These are phyloP conservation scores for Alternaria viburni DNA, from an alignment of 2,329 filamentous ascomycete genomes.

Conservation along the genomic window DNA sequence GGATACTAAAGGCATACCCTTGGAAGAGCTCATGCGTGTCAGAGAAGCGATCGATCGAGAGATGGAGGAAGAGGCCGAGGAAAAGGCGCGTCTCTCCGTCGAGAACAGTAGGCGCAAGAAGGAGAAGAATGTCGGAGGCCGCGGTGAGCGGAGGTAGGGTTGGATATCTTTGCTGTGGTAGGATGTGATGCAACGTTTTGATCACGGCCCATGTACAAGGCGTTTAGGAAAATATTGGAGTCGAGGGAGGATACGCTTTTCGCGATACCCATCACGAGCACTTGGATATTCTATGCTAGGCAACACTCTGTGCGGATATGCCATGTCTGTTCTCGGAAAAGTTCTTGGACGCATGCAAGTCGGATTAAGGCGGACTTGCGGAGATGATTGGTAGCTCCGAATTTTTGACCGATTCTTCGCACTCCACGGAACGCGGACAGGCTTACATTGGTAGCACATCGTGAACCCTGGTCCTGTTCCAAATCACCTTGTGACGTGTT, in stretches of 20 bases:
- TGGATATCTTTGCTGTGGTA: not conserved
- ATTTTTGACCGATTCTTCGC: not conserved
- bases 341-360: not conserved
- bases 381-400: not conserved
- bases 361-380: not conserved
- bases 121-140: slow-evolving; percentile 55
- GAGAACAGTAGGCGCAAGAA: slow-evolving; percentile 49
- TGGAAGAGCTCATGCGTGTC: slow-evolving; percentile 63
- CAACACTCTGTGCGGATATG: not conserved
- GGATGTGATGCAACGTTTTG: not conserved
- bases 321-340: not conserved
- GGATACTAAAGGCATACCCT: slow-evolving; percentile 80
- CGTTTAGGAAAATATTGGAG: not conserved
- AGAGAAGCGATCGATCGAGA: slow-evolving; percentile 72
- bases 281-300: not conserved
- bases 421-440: not conserved
- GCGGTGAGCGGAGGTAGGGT: slow-evolving; percentile 48
- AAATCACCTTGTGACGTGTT: not conserved
- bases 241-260: not conserved
- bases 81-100: slow-evolving; percentile 65
- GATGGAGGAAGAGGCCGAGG: slow-evolving; percentile 69
- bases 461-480: not conserved
- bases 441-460: not conserved
- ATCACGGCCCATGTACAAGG: not conserved
- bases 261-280: not conserved